Conservation (phyloP, 164 flowering plant genomes). For the grape (Vitis vinifera) region ASM3070453v1 NC_081822.1:4897001-4897500, state of each 20-base stretch:
- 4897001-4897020: neutral
- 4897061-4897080: neutral
- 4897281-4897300: slow-evolving; percentile 6
- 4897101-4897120: neutral
- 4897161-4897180: slow-evolving; percentile 74
- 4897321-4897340: no score
- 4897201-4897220: slow-evolving; percentile 93
- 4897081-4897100: neutral
- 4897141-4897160: slow-evolving; percentile 6
- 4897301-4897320: neutral
- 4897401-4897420: no score
- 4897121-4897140: neutral
- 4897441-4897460: no score
- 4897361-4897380: no score
- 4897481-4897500: no score
- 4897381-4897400: no score
- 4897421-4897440: no score
- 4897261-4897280: slow-evolving; percentile 97
- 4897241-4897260: slow-evolving; percentile 74
- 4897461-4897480: no score
- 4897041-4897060: neutral
- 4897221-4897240: slow-evolving; percentile 79
- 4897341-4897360: no score
- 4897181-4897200: slow-evolving; percentile 96
- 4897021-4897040: neutral